Base-by-base conservation (phyloP, 1,284 basidiomycete species). In the Hypsizygus ulmarius region DNA sequence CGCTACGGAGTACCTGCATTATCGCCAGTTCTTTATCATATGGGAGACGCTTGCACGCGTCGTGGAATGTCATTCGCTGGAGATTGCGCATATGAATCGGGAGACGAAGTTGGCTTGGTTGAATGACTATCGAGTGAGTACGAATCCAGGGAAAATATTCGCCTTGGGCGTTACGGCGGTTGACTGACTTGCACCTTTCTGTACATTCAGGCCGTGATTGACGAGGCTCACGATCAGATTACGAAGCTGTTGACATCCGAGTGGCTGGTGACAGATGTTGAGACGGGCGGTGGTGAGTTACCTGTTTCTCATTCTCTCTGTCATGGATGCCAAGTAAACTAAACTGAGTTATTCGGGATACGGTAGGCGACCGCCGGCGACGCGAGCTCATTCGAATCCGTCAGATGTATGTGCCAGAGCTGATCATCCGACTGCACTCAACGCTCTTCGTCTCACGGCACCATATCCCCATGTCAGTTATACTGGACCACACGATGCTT, bases 331-430 rank as follows among this genome's bases (percentile, higher is more conserved):
- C 30, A 41, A 9, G 3, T 42, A 28, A 39, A 28, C 8, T 36
- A 2, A 18, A 21, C 15, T 10, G 14, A 36, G 43, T 45, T 16
- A 46, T 40, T 39, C 21, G n/a, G 15, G 18, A n/a, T 37, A 28
- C 45, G 52, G 19, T 57, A 78, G 81, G 71, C 39, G 78, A 86
- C 43, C 77, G 76, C 9, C 75, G 90, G 10, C 70, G 73, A 15
- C 72, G 72, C 19, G 92, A 97, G 57, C 78, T 97, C 42, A 69
- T 77, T 2, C 79, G 88, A 16, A 90, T 97, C 49, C 81, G 95
- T 27, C 86, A 92, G 58, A 85, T 95, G 30, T 96, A 90, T 67
- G 75, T 98, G 14, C 96, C 95, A 0, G 93, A 97, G 63, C 77
- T 98, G 32, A 82, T 98, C 54, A 75, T 97, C 51, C 83, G 91